Conservation (phyloP, 164 flowering plant species). For the Aristolochia californica region DNA sequence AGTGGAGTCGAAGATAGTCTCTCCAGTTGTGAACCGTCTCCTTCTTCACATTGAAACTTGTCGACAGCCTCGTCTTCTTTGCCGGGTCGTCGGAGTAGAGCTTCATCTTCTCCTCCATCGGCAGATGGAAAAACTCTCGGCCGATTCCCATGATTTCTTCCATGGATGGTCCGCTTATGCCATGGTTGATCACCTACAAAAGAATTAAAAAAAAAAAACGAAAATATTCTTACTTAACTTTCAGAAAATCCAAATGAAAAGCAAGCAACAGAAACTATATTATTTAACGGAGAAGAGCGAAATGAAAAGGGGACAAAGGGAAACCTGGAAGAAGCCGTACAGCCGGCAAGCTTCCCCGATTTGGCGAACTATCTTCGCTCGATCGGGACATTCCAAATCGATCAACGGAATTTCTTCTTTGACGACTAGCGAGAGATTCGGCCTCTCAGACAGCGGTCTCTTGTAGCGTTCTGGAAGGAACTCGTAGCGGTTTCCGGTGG, state of each 20-base stretch:
- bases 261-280: no score
- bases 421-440: slow-evolving; percentile 43
- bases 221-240: no score
- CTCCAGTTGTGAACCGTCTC: slow-evolving; percentile 82
- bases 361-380: slow-evolving; percentile 15
- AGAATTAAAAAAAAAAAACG: no score
- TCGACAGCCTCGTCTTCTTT: slow-evolving; percentile 59
- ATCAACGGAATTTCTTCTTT: slow-evolving; percentile 43
- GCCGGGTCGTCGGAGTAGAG: slow-evolving; percentile 30
- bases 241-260: no score
- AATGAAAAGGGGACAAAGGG: not conserved
- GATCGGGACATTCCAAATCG: slow-evolving; percentile 31
- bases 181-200: slow-evolving; percentile 64
- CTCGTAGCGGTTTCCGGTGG: slow-evolving; percentile 5
- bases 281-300: no score
- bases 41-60: slow-evolving; percentile 60
- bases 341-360: slow-evolving; percentile 41
- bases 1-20: slow-evolving; percentile 74
- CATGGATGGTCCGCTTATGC: slow-evolving; percentile 30
- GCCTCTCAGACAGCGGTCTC: slow-evolving; percentile 64
- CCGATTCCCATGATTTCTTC: slow-evolving; percentile 35
- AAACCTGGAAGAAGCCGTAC: slow-evolving; percentile 64
- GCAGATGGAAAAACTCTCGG: slow-evolving; percentile 43
- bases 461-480: slow-evolving; percentile 23
- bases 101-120: slow-evolving; percentile 73